phyloP scores from a whole-genome alignment of 2,329 filamentous ascomycete species.

The Rutstroemia sp. region DNA sequence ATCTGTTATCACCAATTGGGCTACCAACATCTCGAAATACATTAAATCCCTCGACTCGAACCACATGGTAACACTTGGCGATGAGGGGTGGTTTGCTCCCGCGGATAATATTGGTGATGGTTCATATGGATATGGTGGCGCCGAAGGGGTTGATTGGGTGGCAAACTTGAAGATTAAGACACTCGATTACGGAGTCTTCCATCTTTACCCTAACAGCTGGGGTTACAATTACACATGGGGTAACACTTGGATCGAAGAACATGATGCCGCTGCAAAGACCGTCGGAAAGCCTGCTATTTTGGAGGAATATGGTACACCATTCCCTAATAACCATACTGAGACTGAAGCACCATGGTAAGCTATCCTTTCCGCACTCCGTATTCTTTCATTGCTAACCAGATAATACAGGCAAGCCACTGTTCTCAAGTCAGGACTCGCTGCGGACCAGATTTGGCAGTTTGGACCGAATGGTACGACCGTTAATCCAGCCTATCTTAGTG shows the following conservation, averaged over 20 bases:
- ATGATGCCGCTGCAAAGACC: conserved; percentile 33
- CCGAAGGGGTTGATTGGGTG: conserved; percentile 42
- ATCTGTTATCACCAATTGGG: conserved; percentile 53
- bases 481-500: conserved; percentile 10
- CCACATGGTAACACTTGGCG: conserved; percentile 57
- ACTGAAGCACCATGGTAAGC: conserved; percentile 16
- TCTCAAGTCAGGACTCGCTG: conserved; percentile 18
- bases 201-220: conserved; percentile 43
- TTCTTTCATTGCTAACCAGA: background rate
- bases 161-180: conserved; percentile 40
- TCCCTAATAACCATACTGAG: conserved; percentile 19
- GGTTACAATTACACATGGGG: conserved; percentile 34
- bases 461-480: conserved; percentile 17
- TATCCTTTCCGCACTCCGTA: background rate
- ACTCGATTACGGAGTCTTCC: conserved; percentile 45
- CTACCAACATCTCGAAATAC: conserved; percentile 47
- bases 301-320: conserved; percentile 32
- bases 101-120: conserved; percentile 32
- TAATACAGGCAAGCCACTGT: conserved; percentile 17
- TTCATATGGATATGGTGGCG: conserved; percentile 37
- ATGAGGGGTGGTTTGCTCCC: conserved; percentile 50
- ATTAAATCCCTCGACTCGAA: conserved; percentile 54
- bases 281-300: conserved; percentile 34
- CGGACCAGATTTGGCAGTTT: conserved; percentile 26
- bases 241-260: conserved; percentile 39